Conservation (phyloP, 345 rosid species). For the Turnera subulata region DNA sequence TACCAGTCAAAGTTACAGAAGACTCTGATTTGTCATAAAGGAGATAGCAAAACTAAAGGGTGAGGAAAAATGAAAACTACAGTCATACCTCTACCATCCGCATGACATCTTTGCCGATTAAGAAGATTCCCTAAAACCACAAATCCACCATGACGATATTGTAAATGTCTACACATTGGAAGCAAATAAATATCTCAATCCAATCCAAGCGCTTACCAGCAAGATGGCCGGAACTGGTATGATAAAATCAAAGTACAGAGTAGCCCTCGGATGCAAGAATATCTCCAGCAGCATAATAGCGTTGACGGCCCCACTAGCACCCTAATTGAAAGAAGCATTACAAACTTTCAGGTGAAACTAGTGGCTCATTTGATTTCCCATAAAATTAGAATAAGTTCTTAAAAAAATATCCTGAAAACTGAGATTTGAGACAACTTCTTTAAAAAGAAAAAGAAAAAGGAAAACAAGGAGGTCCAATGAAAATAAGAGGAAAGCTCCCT, state of each 20-base stretch:
- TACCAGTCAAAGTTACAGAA: neutral
- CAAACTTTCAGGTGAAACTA: neutral
- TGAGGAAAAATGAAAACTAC: neutral
- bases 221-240: slow-evolving; percentile 86
- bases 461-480: too few species aligned
- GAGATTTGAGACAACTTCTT: too few species aligned
- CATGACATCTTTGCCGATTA: slow-evolving; percentile 63
- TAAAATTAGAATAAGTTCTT: neutral
- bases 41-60: neutral
- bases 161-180: slow-evolving; percentile 1
- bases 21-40: neutral
- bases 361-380: neutral
- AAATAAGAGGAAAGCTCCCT: too few species aligned
- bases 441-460: too few species aligned
- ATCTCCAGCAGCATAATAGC: slow-evolving; percentile 87
- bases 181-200: neutral
- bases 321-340: slow-evolving; percentile 36
- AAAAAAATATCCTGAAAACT: too few species aligned
- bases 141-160: neutral
- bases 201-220: slow-evolving; percentile 47
- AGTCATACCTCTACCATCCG: slow-evolving; percentile 61
- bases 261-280: slow-evolving; percentile 74
- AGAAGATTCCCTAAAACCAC: slow-evolving; percentile 54
- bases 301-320: slow-evolving; percentile 91
- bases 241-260: slow-evolving; percentile 57